A percentile compares a stretch with the other conserved stretches of the same genome.
Conservation (phyloP, 139 green algal genomes). For the Picochlorum costavermella region DNA sequence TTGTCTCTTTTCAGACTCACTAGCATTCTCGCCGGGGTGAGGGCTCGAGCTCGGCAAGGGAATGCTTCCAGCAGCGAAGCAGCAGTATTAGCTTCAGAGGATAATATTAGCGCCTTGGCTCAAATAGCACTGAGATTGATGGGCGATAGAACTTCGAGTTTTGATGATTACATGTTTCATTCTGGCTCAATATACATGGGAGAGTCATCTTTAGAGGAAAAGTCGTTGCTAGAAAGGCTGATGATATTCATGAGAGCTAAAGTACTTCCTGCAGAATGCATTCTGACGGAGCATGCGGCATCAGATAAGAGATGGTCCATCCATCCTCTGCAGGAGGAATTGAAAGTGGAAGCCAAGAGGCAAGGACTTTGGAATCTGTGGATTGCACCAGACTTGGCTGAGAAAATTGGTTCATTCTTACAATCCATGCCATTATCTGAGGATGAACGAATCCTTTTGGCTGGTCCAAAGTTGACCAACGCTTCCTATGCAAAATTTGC, state of each 20-base stretch:
- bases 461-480: constrained; percentile 77
- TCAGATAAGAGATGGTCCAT: constrained; percentile 57
- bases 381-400: constrained; percentile 60
- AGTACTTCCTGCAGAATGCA: constrained; percentile 50
- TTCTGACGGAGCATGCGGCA: constrained; percentile 43
- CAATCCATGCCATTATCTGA: not conserved
- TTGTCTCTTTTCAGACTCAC: constrained; percentile 84
- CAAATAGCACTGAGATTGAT: constrained; percentile 33
- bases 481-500: constrained; percentile 86
- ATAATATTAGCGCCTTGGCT: constrained; percentile 53
- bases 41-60: constrained; percentile 55
- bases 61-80: constrained; percentile 78
- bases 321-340: constrained; percentile 66
- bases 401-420: constrained; percentile 6
- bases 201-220: constrained; percentile 26
- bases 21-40: constrained; percentile 85
- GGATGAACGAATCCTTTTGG: constrained; percentile 29
- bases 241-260: constrained; percentile 68
- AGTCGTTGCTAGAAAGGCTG: constrained; percentile 40
- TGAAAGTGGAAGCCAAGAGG: constrained; percentile 66
- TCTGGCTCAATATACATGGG: constrained; percentile 7
- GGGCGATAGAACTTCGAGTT: not conserved
- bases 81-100: constrained; percentile 38
- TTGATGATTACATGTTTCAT: too few relatives aligned
- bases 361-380: constrained; percentile 96